These are phyloP conservation scores for Tricholomella constricta DNA, from an alignment of 768 basidiomycete genomes.

Conservation along the genomic window DNA sequence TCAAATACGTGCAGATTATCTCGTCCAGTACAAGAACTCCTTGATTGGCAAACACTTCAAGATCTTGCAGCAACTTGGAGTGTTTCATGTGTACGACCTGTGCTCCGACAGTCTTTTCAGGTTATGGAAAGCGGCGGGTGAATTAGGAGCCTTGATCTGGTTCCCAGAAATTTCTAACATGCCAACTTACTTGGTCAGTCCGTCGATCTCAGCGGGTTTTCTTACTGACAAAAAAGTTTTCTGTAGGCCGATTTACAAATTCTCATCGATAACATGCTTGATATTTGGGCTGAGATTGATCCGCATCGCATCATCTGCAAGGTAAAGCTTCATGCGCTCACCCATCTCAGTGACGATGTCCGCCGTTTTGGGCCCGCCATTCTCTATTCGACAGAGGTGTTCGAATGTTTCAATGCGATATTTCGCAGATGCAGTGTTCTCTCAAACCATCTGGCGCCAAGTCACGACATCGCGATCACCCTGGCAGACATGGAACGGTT, in stretches of 20 bases:
- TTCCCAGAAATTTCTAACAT: not conserved
- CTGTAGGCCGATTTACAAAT: slow-evolving; percentile 22
- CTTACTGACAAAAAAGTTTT: not conserved
- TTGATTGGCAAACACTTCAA: not conserved
- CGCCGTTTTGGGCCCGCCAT: slow-evolving; percentile 29
- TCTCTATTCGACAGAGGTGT: slow-evolving; percentile 28
- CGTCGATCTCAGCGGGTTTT: not conserved
- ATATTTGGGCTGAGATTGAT: slow-evolving; percentile 26
- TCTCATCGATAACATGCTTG: slow-evolving; percentile 30
- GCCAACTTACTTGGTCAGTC: not conserved
- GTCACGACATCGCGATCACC: slow-evolving; percentile 31
- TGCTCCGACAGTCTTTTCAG: not conserved
- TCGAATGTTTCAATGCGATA: slow-evolving; percentile 40
- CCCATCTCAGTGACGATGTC: slow-evolving; percentile 30
- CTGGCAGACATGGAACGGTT: slow-evolving; percentile 31
- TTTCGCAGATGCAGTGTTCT: slow-evolving; percentile 35
- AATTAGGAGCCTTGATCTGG: not conserved
- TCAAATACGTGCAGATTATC: not conserved
- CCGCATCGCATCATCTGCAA: slow-evolving; percentile 29
- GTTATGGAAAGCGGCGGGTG: not conserved
- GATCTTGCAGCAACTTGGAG: not conserved
- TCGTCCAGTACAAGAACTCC: not conserved
- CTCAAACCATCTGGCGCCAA: slow-evolving; percentile 40
- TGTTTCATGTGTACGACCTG: not conserved
- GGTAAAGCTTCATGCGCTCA: slow-evolving; percentile 31